A percentile compares a stretch with the other conserved stretches of the same genome.
Conservation (phyloP, 805 yeast species). For the Geotrichum ghanense region DNA sequence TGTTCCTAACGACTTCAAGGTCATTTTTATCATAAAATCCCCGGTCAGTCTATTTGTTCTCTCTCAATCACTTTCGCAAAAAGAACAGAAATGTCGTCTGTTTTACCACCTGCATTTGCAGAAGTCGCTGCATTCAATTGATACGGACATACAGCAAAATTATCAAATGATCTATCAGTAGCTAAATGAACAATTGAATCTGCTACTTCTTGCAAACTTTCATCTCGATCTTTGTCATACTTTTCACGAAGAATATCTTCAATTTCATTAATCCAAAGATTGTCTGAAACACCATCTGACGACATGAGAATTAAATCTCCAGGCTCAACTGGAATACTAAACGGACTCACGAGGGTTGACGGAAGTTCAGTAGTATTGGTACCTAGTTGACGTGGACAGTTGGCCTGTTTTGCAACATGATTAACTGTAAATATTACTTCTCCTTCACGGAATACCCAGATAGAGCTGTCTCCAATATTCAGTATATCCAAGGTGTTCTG, state of each 20-base stretch:
- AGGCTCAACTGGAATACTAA: constrained; percentile 9
- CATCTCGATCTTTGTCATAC: constrained; percentile 4
- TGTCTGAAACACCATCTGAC: constrained; percentile 12
- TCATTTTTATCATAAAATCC: no score
- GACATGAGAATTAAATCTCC: constrained; percentile 9
- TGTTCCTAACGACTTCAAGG: no score
- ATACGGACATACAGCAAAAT: constrained; percentile 12
- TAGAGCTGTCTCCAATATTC: constrained; percentile 10
- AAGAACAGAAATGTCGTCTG: constrained; percentile 1
- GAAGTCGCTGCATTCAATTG: background rate
- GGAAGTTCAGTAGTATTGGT: constrained; percentile 9
- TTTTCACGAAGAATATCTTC: constrained; percentile 8
- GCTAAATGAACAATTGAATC: constrained; percentile 7
- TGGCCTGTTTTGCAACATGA: background rate
- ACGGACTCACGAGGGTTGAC: constrained; percentile 4
- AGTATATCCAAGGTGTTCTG: constrained; percentile 6
- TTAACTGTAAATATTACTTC: constrained; percentile 8
- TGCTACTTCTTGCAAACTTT: constrained; percentile 10
- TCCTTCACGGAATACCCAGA: constrained; percentile 11
- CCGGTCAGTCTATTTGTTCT: no score
- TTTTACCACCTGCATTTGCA: background rate
- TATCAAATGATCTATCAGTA: constrained; percentile 10
- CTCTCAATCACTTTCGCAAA: background rate
- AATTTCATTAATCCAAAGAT: constrained; percentile 12
- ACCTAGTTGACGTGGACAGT: constrained; percentile 10